Evolutionary conservation across 495 filamentous ascomycete genomes (phyloP).

Genomic region (Endocarpon pusillum): DNA sequence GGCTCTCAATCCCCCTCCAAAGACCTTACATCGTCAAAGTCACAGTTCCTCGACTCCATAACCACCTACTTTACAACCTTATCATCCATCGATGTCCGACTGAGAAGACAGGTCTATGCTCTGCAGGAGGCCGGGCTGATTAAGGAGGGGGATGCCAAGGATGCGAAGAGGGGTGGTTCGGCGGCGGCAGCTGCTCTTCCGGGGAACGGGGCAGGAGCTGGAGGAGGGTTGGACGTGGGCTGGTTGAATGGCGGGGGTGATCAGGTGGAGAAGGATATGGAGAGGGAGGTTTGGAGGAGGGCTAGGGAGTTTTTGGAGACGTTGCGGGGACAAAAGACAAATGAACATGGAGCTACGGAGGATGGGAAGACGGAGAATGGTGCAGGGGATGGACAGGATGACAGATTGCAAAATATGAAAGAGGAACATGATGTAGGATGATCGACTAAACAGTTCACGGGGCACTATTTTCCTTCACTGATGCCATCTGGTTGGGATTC

Average conservation of each 20-base stretch:
- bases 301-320: conserved; percentile 34
- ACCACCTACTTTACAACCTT: conserved; percentile 52
- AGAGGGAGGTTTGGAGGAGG: conserved; percentile 57
- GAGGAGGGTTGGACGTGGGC: conserved; percentile 50
- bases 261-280: conserved; percentile 59
- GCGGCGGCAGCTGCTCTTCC: conserved; percentile 14
- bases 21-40: conserved; percentile 33
- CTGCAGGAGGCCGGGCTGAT: conserved; percentile 64
- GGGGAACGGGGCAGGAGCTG: conserved; percentile 8
- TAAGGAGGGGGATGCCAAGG: conserved; percentile 17
- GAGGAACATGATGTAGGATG: no score
- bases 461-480: no score
- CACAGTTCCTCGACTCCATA: conserved; percentile 42
- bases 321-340: background rate
- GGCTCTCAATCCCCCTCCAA: conserved; percentile 17
- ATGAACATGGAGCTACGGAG: conserved; percentile 10
- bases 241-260: conserved; percentile 71
- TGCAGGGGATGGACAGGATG: conserved; percentile 9
- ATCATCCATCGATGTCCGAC: conserved; percentile 47
- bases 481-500: no score
- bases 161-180: conserved; percentile 8
- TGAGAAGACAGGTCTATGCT: conserved; percentile 63
- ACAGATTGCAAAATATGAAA: no score
- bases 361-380: conserved; percentile 3
- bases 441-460: no score